A percentile compares a stretch with the other conserved stretches of the same genome.
phyloP scores from a whole-genome alignment of 352 stramenopile species.

The Globisporangium alternatum region DNA sequence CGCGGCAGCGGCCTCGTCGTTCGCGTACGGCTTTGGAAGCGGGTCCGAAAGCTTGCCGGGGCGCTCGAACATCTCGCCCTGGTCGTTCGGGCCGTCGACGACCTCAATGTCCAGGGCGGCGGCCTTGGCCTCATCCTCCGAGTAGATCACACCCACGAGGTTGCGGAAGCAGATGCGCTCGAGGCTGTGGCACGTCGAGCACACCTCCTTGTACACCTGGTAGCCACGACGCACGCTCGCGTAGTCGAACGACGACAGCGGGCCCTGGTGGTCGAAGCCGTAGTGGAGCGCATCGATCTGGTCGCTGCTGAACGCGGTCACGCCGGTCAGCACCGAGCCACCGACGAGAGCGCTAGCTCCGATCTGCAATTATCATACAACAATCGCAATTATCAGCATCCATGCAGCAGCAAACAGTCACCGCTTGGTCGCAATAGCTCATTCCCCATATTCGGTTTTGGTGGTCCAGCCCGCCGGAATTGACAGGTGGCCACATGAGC shows the following conservation, averaged over 20 bases:
- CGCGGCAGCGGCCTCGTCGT: conserved; percentile 95
- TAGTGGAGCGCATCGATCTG: conserved; percentile 87
- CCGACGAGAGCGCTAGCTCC: conserved; percentile 64
- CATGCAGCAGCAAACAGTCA: conserved; percentile 2
- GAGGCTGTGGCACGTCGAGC: conserved; percentile 96
- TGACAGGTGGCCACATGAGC: neutral
- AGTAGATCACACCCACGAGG: conserved; percentile 96
- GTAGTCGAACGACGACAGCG: conserved; percentile 89
- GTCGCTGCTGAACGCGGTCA: conserved; percentile 82
- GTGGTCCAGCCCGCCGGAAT: conserved; percentile 47
- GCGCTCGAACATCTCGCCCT: conserved; percentile 99
- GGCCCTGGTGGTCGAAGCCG: conserved; percentile 86
- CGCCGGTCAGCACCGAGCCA: conserved; percentile 74
- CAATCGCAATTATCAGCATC: neutral
- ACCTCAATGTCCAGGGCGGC: conserved; percentile 95
- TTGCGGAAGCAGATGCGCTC: conserved; percentile 98
- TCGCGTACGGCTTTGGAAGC: conserved; percentile 95
- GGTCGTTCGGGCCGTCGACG: conserved; percentile 95
- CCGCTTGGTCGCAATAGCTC: conserved; percentile 13
- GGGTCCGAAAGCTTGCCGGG: conserved; percentile 96
- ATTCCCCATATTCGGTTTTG: conserved; percentile 34
- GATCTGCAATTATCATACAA: conserved; percentile 30
- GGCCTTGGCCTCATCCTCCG: conserved; percentile 89
- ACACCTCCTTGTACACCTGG: conserved; percentile 99
- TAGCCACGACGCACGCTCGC: conserved; percentile 96